phyloP scores from a whole-genome alignment of 164 flowering plant genomes.

The Dillenia suffruticosa region DNA sequence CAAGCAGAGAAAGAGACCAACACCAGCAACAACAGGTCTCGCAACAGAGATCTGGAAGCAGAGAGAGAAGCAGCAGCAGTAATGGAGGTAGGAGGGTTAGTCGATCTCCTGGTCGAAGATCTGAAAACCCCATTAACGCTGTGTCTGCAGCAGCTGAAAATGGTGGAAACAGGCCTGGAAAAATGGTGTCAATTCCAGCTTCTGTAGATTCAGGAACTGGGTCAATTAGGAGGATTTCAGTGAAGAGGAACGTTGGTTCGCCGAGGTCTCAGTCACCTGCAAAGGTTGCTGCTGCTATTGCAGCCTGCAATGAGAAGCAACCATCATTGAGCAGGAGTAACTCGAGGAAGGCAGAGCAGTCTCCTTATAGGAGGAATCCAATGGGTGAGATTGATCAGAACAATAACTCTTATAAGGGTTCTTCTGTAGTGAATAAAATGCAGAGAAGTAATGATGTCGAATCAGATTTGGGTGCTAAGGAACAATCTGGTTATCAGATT shows the following conservation, averaged over 20 bases:
- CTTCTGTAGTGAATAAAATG: no score
- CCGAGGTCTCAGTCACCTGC: slow-evolving; percentile 90
- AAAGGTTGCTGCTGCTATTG: slow-evolving; percentile 19
- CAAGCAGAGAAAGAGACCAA: slow-evolving; percentile 70
- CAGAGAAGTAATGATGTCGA: no score
- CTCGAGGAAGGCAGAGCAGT: slow-evolving; percentile 77
- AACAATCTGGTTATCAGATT: no score
- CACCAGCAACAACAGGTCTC: slow-evolving; percentile 42
- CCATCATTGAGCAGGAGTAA: slow-evolving; percentile 68
- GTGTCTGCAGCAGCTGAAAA: slow-evolving; percentile 5
- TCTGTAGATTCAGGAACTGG: slow-evolving; percentile 18
- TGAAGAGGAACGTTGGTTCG: slow-evolving; percentile 56
- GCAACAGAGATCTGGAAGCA: slow-evolving; percentile 42
- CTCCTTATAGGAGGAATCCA: slow-evolving; percentile 84
- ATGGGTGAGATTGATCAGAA: slow-evolving; percentile 64
- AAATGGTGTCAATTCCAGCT: slow-evolving; percentile 87
- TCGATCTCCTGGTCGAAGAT: slow-evolving; percentile 76
- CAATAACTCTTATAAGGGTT: not conserved
- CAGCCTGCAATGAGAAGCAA: slow-evolving; percentile 21
- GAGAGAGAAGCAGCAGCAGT: slow-evolving; percentile 22
- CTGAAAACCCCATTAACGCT: slow-evolving; percentile 30
- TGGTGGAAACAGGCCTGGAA: slow-evolving; percentile 43
- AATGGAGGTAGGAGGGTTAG: slow-evolving; percentile 64
- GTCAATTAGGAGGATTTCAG: slow-evolving; percentile 41
- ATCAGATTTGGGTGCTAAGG: no score